These are phyloP conservation scores for Debaryomyces psychrophilus DNA, from an alignment of 1,139 yeast species.

Conservation along the genomic window DNA sequence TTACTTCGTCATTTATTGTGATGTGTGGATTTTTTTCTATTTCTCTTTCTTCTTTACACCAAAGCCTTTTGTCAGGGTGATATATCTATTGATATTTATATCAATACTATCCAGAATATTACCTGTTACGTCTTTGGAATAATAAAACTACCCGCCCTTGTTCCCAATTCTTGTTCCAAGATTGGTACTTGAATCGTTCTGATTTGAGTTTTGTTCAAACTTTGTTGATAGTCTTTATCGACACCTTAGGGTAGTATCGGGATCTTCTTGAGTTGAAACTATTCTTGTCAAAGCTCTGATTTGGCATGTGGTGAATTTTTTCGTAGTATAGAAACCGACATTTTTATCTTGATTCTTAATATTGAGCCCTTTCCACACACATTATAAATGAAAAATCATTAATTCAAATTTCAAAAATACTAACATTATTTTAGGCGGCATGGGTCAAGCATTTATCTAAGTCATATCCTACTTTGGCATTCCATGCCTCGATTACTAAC, in stretches of 20 bases:
- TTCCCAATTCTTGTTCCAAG: slow-evolving; percentile 28
- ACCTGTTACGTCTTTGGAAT: slow-evolving; percentile 99
- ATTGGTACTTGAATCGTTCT: slow-evolving; percentile 40
- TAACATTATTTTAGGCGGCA: slow-evolving; percentile 77
- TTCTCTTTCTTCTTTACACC: slow-evolving; percentile 31
- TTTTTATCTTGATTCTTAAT: slow-evolving; percentile 13
- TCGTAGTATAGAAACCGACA: slow-evolving; percentile 82
- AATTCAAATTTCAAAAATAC: slow-evolving; percentile 30
- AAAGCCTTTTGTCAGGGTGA: slow-evolving; percentile 78
- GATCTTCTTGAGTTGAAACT: slow-evolving; percentile 71
- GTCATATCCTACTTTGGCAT: slow-evolving; percentile 92
- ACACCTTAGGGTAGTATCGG: slow-evolving; percentile 38
- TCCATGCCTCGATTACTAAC: slow-evolving; percentile 96
- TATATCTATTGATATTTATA: slow-evolving; percentile 26
- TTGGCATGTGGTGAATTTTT: slow-evolving; percentile 35
- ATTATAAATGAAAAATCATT: not conserved
- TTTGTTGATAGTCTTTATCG: slow-evolving; percentile 49
- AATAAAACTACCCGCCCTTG: slow-evolving; percentile 62
- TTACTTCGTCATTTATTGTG: slow-evolving; percentile 14
- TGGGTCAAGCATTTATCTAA: slow-evolving; percentile 96
- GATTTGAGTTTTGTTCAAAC: slow-evolving; percentile 50
- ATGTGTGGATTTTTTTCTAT: slow-evolving; percentile 1
- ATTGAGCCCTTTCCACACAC: slow-evolving; percentile 4
- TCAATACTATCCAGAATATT: slow-evolving; percentile 39
- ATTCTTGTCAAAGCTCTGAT: slow-evolving; percentile 24